Base-by-base conservation (phyloP, 768 basidiomycete genomes). In the Hericium erinaceus region DNA sequence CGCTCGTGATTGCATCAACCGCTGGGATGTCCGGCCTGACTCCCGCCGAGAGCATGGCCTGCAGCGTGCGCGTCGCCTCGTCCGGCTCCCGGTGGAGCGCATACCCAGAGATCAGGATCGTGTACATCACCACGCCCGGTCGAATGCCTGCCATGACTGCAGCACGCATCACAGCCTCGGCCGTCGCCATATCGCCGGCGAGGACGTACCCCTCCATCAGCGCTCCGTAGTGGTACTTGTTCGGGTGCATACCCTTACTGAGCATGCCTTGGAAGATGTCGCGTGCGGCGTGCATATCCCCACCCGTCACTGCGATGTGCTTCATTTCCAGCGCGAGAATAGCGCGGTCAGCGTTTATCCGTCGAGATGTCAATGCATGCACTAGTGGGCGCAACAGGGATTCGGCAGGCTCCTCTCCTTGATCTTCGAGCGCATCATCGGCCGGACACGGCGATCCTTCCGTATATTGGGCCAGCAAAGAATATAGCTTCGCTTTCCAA, bases 131-230 rank as follows among this genome's bases (percentile, higher is more conserved):
- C 18, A 80, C 76, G 61, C 84, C 82, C 20, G 84, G 80, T 22
- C 73, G 68, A 58, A 86, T 67, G 24, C 83, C 81, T 4, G 76
- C 74, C 41, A 72, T 69, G 41, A 67, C 64, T 26, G 83, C 80
- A 16, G 80, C 70, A 58, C 69, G 71, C 74, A 94, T 77, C 46
- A 83, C 71, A 53, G 75, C 74, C 57, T 76, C 68, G 24, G 89
- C 87, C 18, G 74, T 74, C 13, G 69, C 64, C 60, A 86, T 72
- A 67, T 91, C 76, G n/a, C 87, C 88, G 1, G 70, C 68, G 3
- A 70, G 73, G 16, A 77, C 70, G 63, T 84, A 85, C n/a, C 87
- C 88, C 62, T 89, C 83, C 78, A 94, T 84, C 58, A 94, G 72
- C 54, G 88, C 83, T 33, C 76, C 74, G 63, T 83, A 85, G 69